These are phyloP conservation scores for Glycyrrhiza uralensis DNA, from an alignment of 306 rosid genomes.

Conservation along the genomic window DNA sequence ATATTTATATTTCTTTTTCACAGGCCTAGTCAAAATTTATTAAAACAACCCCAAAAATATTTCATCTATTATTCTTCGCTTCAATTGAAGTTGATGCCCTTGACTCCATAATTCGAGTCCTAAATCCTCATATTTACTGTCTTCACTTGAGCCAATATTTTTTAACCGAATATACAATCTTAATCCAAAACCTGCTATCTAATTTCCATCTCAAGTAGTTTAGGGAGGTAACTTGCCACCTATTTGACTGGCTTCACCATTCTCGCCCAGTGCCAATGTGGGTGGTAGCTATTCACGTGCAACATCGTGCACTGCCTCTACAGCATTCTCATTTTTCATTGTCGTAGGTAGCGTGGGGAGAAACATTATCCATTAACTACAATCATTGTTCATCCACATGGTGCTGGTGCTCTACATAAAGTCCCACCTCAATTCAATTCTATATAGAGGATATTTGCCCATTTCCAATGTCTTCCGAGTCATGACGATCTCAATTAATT, in stretches of 20 bases:
- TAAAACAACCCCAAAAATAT: not conserved
- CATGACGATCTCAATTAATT: no score
- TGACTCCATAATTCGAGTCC: not conserved
- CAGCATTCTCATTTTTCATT: not conserved
- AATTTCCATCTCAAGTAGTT: not conserved
- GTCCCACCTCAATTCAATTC: not conserved
- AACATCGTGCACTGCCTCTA: not conserved
- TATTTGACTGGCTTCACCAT: not conserved
- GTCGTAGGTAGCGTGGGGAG: not conserved
- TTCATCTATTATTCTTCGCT: not conserved
- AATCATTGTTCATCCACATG: not conserved
- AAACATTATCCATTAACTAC: not conserved
- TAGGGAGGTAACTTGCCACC: not conserved
- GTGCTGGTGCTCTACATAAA: not conserved
- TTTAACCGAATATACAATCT: not conserved
- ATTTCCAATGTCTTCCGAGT: no score
- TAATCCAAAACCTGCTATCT: not conserved
- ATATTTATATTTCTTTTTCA: conserved; percentile 21
- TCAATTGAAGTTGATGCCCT: not conserved
- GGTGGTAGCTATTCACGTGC: conserved; percentile 2
- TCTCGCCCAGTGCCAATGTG: not conserved
- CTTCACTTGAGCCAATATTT: no score
- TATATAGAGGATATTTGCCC: not conserved
- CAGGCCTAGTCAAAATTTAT: not conserved
- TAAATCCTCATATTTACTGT: no score